Percentiles rank a stretch among this genome's conserved stretches.
These are phyloP conservation scores for Erodium chrysanthum DNA, from an alignment of 441 rosid genomes.

Conservation along the genomic window DNA sequence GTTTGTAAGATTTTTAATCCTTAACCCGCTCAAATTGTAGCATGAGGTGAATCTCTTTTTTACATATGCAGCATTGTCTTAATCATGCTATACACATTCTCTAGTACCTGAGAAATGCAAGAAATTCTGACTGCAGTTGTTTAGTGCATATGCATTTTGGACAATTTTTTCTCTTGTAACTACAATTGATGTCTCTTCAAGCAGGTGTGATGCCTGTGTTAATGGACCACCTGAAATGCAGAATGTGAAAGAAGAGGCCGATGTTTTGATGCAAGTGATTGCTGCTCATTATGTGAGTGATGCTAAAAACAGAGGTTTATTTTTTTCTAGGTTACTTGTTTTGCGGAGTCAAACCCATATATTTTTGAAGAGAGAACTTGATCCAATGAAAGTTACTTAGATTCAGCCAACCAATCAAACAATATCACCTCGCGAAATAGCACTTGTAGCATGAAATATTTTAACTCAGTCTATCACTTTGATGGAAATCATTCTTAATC, in stretches of 20 bases:
- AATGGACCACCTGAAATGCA: constrained; percentile 53
- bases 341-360: not conserved
- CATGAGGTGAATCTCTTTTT: not conserved
- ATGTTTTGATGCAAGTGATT: constrained; percentile 52
- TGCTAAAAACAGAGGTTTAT: not conserved
- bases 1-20: not conserved
- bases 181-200: constrained; percentile 10
- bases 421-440: not conserved
- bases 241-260: constrained; percentile 59
- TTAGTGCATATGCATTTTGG: no score
- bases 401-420: not conserved
- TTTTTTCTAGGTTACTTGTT: not conserved
- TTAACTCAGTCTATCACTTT: not conserved
- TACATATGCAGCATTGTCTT: not conserved
- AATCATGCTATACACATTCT: constrained; percentile 2
- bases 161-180: not conserved
- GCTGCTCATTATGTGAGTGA: constrained; percentile 44
- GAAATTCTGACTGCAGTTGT: not conserved
- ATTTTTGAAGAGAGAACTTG: not conserved
- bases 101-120: not conserved
- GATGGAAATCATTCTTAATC: not conserved
- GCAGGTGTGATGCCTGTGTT: constrained; percentile 78
- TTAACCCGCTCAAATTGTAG: not conserved
- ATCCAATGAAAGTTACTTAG: not conserved
- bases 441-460: not conserved